Base-by-base conservation (phyloP, 352 stramenopile species). In the Blastocystis hominis region DNA sequence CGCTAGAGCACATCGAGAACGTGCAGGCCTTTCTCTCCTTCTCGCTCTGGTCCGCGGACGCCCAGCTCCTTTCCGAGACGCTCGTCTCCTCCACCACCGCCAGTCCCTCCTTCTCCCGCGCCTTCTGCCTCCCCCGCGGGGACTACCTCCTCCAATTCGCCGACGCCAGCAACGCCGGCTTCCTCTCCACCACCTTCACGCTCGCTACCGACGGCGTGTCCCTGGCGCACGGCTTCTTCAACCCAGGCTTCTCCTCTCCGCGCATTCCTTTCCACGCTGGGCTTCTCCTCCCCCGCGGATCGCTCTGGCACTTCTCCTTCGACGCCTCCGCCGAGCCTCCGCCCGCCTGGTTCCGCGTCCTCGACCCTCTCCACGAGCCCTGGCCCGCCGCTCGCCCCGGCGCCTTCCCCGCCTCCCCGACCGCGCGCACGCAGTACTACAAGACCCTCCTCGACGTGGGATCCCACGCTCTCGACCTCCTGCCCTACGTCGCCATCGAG, bases 361-460 rank as follows among this genome's bases (percentile, higher is more conserved):
- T 80, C 44, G 70, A 80, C 42, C 24, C 70, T 42, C 42, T 80
- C 5, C 70, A 80, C 42, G 70, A 80, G 54, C 20, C 36, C 20
- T 80, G 70, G 70, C 24, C 42, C 10, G 70, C 63, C 4, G 36
- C 70, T 3, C 30, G 36, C 5, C 70, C 70, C 13, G 40, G 44
- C 30, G 36, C 46, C 0, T 80, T 80, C 55, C 70, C 70, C 50
- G 40, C 30, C 30, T 30, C 24, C 24, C 70, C 70, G 42, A 0
- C 36, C 5, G 70, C 17, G 15, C 46, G 46, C 30, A n/a, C 70
- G 17, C 70, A 80, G 54, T 80, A 80, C 42, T 80, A 61, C 46
- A 80, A 80, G 30, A 80, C 70, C 15, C 42, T 80, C 15, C 62
- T 80, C 42, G 70, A 80, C 24, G 20, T 80, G 70, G 34, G 50